Conservation (phyloP, 139 green algal species). For the Trebouxia sp. region DNA sequence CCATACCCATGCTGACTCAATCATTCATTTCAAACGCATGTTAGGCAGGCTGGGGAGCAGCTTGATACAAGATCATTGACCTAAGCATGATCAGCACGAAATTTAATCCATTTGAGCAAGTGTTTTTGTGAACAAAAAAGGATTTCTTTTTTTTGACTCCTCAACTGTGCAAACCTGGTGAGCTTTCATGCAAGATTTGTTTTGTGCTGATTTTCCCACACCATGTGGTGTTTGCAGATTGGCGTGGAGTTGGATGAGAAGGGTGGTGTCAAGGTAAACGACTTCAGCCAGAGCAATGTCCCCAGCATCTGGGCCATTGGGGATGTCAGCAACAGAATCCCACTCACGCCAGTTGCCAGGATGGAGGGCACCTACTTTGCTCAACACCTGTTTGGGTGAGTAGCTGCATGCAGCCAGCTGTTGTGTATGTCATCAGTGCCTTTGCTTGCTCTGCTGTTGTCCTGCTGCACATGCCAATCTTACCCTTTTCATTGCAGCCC, state of each 20-base stretch:
- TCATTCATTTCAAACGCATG: too few relatives aligned
- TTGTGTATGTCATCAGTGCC: conserved; percentile 59
- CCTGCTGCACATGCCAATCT: neutral
- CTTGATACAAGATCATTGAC: too few relatives aligned
- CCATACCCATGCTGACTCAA: too few relatives aligned
- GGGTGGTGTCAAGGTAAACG: conserved; percentile 80
- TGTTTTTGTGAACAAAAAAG: too few relatives aligned
- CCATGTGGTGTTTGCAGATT: conserved; percentile 32
- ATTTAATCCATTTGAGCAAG: too few relatives aligned
- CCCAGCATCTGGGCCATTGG: conserved; percentile 92
- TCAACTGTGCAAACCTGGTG: too few relatives aligned
- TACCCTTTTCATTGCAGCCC: too few relatives aligned
- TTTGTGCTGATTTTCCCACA: neutral
- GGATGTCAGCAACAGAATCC: conserved; percentile 92
- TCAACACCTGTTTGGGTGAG: conserved; percentile 76
- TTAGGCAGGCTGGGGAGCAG: too few relatives aligned
- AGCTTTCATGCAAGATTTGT: too few relatives aligned
- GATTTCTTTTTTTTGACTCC: too few relatives aligned
- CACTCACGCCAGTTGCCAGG: conserved; percentile 79
- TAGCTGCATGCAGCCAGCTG: conserved; percentile 69
- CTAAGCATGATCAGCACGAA: too few relatives aligned
- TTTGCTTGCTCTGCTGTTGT: neutral
- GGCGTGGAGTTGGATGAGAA: conserved; percentile 66
- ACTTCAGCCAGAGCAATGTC: conserved; percentile 77
- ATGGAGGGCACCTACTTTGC: conserved; percentile 97